Percentiles rank a stretch among this genome's conserved stretches.
Evolutionary conservation across 2,329 filamentous ascomycete species (phyloP).

Genomic region (Phaeosphaeriaceae sp.): DNA sequence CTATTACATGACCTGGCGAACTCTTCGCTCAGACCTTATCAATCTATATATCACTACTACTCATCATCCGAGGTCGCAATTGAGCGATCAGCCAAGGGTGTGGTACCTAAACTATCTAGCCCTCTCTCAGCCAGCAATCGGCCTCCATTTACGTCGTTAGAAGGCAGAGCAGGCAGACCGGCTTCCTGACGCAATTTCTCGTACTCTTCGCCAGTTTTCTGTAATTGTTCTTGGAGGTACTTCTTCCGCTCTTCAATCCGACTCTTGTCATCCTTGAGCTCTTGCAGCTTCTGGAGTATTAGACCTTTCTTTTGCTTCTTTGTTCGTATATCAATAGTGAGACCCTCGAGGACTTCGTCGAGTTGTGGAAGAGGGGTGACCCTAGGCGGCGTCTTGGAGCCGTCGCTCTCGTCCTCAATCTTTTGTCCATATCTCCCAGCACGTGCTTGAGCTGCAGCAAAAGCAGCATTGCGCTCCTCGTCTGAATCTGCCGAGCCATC

Average conservation of each 20-base stretch:
- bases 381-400: conserved; percentile 69
- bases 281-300: conserved; percentile 69
- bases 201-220: conserved; percentile 79
- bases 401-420: conserved; percentile 51
- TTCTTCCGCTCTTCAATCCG: conserved; percentile 73
- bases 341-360: conserved; percentile 67
- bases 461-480: conserved; percentile 72
- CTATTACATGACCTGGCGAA: conserved; percentile 10
- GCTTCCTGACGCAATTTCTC: conserved; percentile 61
- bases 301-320: conserved; percentile 66
- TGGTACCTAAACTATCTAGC: conserved; percentile 46
- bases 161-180: conserved; percentile 47
- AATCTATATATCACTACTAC: conserved; percentile 22
- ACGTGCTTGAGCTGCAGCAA: conserved; percentile 84
- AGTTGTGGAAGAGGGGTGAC: conserved; percentile 81
- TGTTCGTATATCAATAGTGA: conserved; percentile 66
- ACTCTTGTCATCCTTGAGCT: conserved; percentile 70
- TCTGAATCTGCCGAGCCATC: conserved; percentile 71
- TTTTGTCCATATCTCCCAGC: conserved; percentile 78
- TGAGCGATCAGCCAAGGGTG: conserved; percentile 35
- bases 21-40: conserved; percentile 2
- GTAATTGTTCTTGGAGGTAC: conserved; percentile 80
- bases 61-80: conserved; percentile 35
- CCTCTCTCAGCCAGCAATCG: conserved; percentile 42
- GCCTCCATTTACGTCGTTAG: conserved; percentile 33